Evolutionary conservation across 139 green algal species (phyloP), one percentile per base, ranked within the genome.

Genomic region (Picochlorum sp.): DNA sequence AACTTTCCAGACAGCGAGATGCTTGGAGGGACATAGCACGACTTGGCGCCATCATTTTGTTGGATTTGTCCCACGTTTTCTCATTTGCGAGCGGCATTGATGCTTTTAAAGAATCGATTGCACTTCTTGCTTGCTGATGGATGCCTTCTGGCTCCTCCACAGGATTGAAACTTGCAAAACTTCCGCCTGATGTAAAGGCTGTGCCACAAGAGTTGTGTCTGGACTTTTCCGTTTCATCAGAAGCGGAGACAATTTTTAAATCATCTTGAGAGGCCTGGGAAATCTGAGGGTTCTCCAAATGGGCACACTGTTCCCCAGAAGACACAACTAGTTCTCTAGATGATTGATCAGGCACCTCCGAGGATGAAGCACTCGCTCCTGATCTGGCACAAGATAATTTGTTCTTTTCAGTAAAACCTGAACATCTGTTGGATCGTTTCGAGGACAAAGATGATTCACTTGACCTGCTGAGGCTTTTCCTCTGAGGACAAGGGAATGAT

Each of bases 61-160:
- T 41, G 34, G 34, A 41, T 11, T 41, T 41, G 34, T 41, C 34
- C 34, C 34, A 41, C 9, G 34, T 41, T 13, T 41, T 41, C 34
- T 11, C 34, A 41, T 41, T 41, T 41, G 34, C 34, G 34, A 41
- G 9, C 9, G 47, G 18, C 47, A 54, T 26, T 20, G 47, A 20
- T 26, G n/a, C 47, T 54, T 54, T 54, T 26, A 54, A 21, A 54
- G 47, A 54, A 21, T 54, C 47, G n/a, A 54, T 54, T 20, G 47
- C 47, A 20, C 16, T 20, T 54, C 47, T 20, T 54, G 47, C 47
- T 54, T 54, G 47, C 47, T 54, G 47, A 13, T 54, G 47, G 6
- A 21, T 21, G n/a, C 47, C 47, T 21, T 54, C 47, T 20, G 47
- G 47, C 47, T 54, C 47, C 47, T 26, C 47, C 15, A 54, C 47